Percentiles rank a stretch among this genome's conserved stretches.
Conservation (phyloP, 345 rosid genomes). For the Linum usitatissimum region DNA sequence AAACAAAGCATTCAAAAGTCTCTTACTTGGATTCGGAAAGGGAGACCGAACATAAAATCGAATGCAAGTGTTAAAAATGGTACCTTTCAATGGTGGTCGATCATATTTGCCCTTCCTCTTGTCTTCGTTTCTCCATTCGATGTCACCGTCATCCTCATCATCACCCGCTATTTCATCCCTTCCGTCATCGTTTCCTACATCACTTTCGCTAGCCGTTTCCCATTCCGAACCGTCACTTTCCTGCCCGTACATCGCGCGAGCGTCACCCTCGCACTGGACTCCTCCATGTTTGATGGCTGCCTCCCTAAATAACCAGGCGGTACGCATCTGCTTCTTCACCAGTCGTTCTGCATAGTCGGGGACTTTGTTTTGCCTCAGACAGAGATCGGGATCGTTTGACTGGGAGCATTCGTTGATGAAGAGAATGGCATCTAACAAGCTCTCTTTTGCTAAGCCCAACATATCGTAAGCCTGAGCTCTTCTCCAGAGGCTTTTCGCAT, state of each 20-base stretch:
- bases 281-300: conserved; percentile 91
- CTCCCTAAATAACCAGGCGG: conserved; percentile 96
- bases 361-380: conserved; percentile 84
- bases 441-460: conserved; percentile 89
- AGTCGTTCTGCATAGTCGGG: conserved; percentile 96
- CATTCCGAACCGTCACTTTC: conserved; percentile 88
- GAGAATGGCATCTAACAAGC: conserved; percentile 89
- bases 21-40: too few species aligned
- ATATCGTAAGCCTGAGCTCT: conserved; percentile 98
- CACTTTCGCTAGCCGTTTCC: conserved; percentile 98
- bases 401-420: conserved; percentile 97
- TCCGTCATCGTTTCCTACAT: conserved; percentile 42
- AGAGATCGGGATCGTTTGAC: conserved; percentile 89
- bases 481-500: conserved; percentile 97
- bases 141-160: conserved; percentile 34
- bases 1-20: too few species aligned
- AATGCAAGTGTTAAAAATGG: neutral
- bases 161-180: conserved; percentile 67
- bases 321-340: conserved; percentile 96
- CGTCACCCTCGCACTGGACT: conserved; percentile 59
- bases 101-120: conserved; percentile 30
- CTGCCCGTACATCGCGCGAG: conserved; percentile 53
- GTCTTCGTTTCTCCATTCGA: conserved; percentile 52
- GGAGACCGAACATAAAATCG: too few species aligned
- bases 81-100: conserved; percentile 23